phyloP scores from a whole-genome alignment of 768 basidiomycete genomes.

The Termitomyces bulborhizus region DNA sequence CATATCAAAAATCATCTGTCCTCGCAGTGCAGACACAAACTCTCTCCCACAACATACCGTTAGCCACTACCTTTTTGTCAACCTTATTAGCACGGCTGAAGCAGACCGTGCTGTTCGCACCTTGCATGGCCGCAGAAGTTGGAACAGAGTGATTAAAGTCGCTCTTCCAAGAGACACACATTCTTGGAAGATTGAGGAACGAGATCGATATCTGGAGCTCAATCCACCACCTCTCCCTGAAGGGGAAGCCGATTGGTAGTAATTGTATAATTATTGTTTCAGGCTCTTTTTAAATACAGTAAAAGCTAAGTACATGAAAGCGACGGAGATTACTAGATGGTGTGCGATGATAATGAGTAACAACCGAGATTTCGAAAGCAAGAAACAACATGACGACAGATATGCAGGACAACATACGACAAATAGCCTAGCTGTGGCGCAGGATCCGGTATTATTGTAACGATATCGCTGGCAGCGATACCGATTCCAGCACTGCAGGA shows the following conservation, averaged over 20 bases:
- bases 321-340: not conserved
- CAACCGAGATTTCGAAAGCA: not conserved
- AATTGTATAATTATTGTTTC: too few species aligned
- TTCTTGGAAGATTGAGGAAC: not conserved
- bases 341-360: not conserved
- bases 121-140: not conserved
- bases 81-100: not conserved
- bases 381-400: not conserved
- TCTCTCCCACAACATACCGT: not conserved
- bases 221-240: not conserved
- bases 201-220: not conserved
- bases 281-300: too few species aligned
- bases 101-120: not conserved
- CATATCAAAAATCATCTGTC: not conserved
- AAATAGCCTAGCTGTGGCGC: not conserved
- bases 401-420: not conserved
- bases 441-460: conserved; percentile 1
- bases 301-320: not conserved
- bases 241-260: not conserved
- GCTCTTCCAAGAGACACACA: not conserved
- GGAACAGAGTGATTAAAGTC: not conserved
- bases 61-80: not conserved
- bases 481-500: not conserved
- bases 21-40: not conserved
- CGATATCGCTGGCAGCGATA: conserved; percentile 8